phyloP scores from a whole-genome alignment of 331 rosid species.

The Cucumis variabilis region DNA sequence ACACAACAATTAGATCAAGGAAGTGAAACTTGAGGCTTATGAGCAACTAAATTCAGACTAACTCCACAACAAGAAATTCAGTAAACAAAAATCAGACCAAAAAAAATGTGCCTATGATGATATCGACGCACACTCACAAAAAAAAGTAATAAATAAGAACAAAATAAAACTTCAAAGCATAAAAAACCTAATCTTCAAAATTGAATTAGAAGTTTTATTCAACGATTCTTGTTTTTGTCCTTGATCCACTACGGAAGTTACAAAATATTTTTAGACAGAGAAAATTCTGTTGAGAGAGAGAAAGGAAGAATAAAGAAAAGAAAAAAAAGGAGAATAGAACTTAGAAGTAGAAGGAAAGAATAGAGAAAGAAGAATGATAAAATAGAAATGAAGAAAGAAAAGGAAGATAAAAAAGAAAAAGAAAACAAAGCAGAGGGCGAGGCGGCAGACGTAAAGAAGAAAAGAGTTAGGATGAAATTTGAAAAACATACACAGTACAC shows the following conservation, averaged over 20 bases:
- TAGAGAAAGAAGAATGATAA: too few species aligned
- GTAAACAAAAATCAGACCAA: not conserved
- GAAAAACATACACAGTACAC: too few species aligned
- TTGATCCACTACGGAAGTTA: constrained; percentile 26
- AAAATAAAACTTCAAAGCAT: constrained; percentile 12
- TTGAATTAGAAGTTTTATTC: not conserved
- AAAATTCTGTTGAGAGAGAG: constrained; percentile 27
- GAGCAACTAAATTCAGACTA: constrained; percentile 4
- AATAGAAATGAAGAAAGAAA: too few species aligned
- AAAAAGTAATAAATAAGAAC: not conserved
- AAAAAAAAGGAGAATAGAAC: too few species aligned
- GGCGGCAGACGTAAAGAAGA: too few species aligned
- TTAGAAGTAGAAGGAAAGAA: too few species aligned
- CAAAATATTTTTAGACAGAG: constrained; percentile 29
- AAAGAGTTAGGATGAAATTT: too few species aligned
- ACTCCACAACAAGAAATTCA: not conserved
- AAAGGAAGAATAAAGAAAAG: too few species aligned
- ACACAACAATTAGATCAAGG: too few species aligned
- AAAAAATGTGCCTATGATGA: constrained; percentile 1
- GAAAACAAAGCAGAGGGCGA: too few species aligned
- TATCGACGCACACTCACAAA: constrained; percentile 4
- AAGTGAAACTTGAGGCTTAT: not conserved
- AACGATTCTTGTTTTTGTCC: constrained; percentile 21
- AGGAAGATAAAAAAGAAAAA: too few species aligned
- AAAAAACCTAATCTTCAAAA: constrained; percentile 14